Evolutionary conservation across 108 stramenopile species (phyloP).

Genomic region (Nannochloropsis oceanica): DNA sequence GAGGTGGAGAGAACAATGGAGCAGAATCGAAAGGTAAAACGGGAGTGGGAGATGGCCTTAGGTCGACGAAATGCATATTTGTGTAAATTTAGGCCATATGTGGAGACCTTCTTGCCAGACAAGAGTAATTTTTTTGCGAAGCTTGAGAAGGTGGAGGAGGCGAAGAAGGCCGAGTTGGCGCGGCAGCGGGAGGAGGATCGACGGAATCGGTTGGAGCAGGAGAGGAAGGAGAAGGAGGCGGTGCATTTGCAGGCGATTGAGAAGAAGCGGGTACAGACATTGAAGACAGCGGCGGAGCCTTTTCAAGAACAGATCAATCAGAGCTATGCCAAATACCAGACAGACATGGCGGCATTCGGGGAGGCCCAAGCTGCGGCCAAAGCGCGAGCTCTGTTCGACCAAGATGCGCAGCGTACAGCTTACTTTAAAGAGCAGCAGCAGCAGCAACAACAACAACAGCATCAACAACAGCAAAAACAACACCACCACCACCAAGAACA

Average conservation of each 20-base stretch:
- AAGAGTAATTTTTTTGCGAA: neutral
- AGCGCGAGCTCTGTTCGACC: neutral
- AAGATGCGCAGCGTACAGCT: neutral
- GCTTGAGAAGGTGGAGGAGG: neutral
- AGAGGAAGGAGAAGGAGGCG: neutral
- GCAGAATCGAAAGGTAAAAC: neutral
- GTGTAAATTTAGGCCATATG: neutral
- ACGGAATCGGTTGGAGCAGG: neutral
- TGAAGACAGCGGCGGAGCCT: neutral
- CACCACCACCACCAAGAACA: no score
- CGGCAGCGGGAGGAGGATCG: neutral
- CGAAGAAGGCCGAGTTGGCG: neutral
- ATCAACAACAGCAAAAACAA: no score
- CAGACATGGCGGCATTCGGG: neutral
- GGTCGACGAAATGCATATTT: neutral
- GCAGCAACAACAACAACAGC: neutral
- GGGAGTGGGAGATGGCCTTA: neutral
- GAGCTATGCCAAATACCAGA: neutral
- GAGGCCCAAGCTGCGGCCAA: neutral
- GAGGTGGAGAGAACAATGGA: neutral
- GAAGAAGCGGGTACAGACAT: neutral
- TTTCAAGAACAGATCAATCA: neutral
- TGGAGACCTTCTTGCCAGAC: neutral
- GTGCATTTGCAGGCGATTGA: neutral
- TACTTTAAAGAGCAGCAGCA: neutral